Evolutionary conservation across 2,329 filamentous ascomycete species (phyloP).

Genomic region (Sporothrix pseudoabietina): DNA sequence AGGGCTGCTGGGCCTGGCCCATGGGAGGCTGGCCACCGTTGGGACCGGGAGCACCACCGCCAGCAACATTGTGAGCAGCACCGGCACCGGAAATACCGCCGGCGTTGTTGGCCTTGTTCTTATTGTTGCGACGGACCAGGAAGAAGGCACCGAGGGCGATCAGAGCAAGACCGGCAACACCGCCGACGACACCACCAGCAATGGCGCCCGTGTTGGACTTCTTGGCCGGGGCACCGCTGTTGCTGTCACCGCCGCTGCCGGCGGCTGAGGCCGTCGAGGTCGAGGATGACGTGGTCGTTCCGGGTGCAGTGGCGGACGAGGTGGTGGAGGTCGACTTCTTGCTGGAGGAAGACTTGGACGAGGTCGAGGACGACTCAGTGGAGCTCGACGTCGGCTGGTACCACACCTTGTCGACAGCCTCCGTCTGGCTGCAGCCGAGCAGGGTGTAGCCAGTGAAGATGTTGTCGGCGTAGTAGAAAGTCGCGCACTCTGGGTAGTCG

Average conservation of each 20-base stretch:
- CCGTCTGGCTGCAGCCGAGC: constrained; percentile 39
- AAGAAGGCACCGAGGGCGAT: constrained; percentile 40
- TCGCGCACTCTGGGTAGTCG: constrained; percentile 39
- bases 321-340: background rate
- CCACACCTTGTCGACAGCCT: constrained; percentile 36
- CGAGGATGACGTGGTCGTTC: constrained; percentile 2
- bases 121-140: constrained; percentile 38
- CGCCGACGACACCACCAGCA: constrained; percentile 39
- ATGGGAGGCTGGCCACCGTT: constrained; percentile 22
- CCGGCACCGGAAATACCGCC: background rate
- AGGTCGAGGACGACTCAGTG: constrained; percentile 19
- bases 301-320: background rate
- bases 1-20: constrained; percentile 29
- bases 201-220: constrained; percentile 38
- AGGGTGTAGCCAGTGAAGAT: constrained; percentile 39
- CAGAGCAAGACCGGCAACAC: constrained; percentile 40
- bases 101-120: constrained; percentile 32
- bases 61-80: background rate
- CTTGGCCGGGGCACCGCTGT: background rate
- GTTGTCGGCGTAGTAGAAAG: constrained; percentile 39
- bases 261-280: background rate
- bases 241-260: background rate
- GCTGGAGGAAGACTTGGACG: constrained; percentile 5
- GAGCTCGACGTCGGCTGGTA: constrained; percentile 32
- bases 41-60: constrained; percentile 19